Evolutionary conservation across 345 rosid species (phyloP).

Genomic region (Gossypium australe): DNA sequence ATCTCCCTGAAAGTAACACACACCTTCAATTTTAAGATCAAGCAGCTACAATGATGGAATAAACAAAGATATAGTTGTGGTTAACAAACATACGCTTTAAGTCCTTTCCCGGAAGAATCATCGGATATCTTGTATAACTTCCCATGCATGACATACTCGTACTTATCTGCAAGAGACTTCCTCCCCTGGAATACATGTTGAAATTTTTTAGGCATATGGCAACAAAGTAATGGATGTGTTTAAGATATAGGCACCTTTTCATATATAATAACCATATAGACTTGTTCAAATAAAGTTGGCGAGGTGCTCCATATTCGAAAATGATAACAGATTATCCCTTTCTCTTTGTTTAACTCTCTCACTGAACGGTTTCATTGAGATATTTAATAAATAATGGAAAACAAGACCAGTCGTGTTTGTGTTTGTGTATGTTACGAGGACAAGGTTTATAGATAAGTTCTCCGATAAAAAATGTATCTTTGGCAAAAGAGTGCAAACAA

Average conservation of each 20-base stretch:
- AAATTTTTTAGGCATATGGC: neutral
- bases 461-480: neutral
- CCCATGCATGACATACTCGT: slow-evolving; percentile 85
- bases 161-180: slow-evolving; percentile 85
- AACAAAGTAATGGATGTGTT: neutral
- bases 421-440: neutral
- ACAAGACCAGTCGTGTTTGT: neutral
- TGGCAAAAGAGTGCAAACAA: neutral
- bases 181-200: slow-evolving; percentile 39
- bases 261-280: neutral
- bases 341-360: neutral
- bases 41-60: too few species aligned
- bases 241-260: neutral
- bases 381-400: neutral
- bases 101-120: slow-evolving; percentile 50
- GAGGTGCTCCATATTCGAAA: neutral
- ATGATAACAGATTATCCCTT: neutral
- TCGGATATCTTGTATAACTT: slow-evolving; percentile 83
- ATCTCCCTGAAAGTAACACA: slow-evolving; percentile 48
- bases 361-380: neutral
- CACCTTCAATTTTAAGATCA: neutral
- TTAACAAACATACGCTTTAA: slow-evolving; percentile 53
- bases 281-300: neutral
- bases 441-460: neutral
- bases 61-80: neutral